Evolutionary conservation across 805 yeast species (phyloP).

Genomic region (Wickerhamomyces subpelliculosus): DNA sequence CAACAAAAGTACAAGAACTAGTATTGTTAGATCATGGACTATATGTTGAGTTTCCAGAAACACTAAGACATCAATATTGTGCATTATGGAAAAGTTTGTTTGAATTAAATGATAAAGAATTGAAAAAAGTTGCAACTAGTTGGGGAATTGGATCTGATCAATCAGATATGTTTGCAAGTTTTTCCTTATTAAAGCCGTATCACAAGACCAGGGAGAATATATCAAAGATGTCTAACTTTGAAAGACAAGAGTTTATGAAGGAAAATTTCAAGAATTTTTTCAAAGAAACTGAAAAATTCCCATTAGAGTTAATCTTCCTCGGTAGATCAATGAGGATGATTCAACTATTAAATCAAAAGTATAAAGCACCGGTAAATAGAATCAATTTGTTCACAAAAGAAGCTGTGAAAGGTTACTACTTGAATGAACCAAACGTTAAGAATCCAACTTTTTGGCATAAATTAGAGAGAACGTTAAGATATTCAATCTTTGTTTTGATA

Average conservation of each 20-base stretch:
- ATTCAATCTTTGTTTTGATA: conserved; percentile 12
- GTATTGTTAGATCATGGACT: conserved; percentile 75
- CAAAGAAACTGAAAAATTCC: conserved; percentile 58
- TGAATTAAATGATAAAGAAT: conserved; percentile 39
- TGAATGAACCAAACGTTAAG: conserved; percentile 9
- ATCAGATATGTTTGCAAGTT: conserved; percentile 53
- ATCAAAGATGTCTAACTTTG: conserved; percentile 28
- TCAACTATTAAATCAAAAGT: conserved; percentile 57
- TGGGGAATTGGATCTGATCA: conserved; percentile 67
- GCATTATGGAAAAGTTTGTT: conserved; percentile 58
- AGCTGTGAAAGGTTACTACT: conserved; percentile 31
- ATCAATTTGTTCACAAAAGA: conserved; percentile 54
- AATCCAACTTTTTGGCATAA: background rate
- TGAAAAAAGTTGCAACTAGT: conserved; percentile 38
- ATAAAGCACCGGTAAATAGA: conserved; percentile 72
- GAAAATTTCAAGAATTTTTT: conserved; percentile 49
- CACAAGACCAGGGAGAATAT: conserved; percentile 23
- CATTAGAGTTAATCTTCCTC: conserved; percentile 56
- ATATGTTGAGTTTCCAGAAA: conserved; percentile 45
- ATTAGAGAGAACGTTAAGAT: conserved; percentile 10
- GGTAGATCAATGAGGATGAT: conserved; percentile 70
- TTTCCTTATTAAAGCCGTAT: conserved; percentile 44
- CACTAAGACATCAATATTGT: conserved; percentile 50
- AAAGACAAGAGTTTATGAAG: conserved; percentile 34
- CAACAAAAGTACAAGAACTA: conserved; percentile 36